These are phyloP conservation scores for Chaetomium sp. DNA, from an alignment of 2,329 filamentous ascomycete genomes.

Conservation along the genomic window DNA sequence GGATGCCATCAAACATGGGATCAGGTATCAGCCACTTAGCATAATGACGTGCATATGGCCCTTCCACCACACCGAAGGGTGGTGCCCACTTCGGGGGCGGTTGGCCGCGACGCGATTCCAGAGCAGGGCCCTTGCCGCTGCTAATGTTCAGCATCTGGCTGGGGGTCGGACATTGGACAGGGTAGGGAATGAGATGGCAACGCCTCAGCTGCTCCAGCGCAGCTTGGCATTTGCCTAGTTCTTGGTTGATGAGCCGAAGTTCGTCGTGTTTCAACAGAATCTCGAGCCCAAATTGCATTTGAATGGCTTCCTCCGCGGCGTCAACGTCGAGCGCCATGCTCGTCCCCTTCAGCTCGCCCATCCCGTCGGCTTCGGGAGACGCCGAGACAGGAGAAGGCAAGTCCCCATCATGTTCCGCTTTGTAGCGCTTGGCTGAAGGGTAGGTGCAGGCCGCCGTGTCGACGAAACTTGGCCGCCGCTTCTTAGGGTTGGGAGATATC, in stretches of 20 bases:
- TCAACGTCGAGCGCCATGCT: constrained; percentile 35
- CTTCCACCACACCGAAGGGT: constrained; percentile 84
- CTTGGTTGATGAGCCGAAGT: constrained; percentile 87
- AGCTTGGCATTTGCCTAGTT: constrained; percentile 90
- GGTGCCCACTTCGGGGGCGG: constrained; percentile 70
- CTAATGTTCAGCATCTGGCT: constrained; percentile 64
- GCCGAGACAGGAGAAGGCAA: constrained; percentile 23
- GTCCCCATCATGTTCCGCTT: constrained; percentile 30
- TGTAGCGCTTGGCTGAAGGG: constrained; percentile 38
- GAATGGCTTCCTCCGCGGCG: constrained; percentile 63
- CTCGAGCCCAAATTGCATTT: constrained; percentile 83
- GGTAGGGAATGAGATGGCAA: constrained; percentile 87
- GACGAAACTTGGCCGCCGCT: constrained; percentile 33
- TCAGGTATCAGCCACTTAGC: constrained; percentile 92
- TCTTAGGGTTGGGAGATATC: constrained; percentile 28
- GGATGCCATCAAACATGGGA: constrained; percentile 70
- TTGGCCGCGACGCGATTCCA: constrained; percentile 56
- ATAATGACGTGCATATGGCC: constrained; percentile 91
- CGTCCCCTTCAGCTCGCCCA: constrained; percentile 7
- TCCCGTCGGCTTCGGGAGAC: constrained; percentile 18
- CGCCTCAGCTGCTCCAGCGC: constrained; percentile 89
- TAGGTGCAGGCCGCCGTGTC: constrained; percentile 25
- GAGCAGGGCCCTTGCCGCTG: constrained; percentile 64
- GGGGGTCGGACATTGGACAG: constrained; percentile 61
- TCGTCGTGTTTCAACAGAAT: constrained; percentile 93